phyloP scores from a whole-genome alignment of 2,329 filamentous ascomycete species.

The Hypocreales sp. region DNA sequence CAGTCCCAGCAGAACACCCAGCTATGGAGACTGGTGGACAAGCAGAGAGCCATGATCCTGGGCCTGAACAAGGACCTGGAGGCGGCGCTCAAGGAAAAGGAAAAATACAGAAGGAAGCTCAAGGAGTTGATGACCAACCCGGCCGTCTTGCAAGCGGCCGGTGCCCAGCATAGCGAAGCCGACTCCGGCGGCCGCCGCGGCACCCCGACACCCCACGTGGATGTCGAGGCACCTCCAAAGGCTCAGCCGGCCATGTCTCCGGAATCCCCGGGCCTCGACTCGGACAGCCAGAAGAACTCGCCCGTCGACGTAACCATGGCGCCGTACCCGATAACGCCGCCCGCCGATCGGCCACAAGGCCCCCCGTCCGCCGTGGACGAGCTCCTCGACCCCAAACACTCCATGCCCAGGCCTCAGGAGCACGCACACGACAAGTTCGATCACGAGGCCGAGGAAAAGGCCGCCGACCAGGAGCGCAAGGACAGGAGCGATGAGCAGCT shows the following conservation, averaged over 20 bases:
- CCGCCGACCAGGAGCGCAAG: constrained; percentile 28
- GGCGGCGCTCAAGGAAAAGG: constrained; percentile 81
- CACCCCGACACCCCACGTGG: constrained; percentile 8
- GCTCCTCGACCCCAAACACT: constrained; percentile 37
- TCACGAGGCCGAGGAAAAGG: constrained; percentile 35
- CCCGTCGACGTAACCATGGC: constrained; percentile 44
- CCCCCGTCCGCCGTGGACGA: constrained; percentile 29
- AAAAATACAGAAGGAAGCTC: constrained; percentile 78
- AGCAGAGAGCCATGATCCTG: constrained; percentile 85
- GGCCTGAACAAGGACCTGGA: constrained; percentile 92
- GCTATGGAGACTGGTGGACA: constrained; percentile 89
- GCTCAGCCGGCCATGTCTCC: constrained; percentile 11
- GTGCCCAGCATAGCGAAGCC: constrained; percentile 6
- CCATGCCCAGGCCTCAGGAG: constrained; percentile 45
- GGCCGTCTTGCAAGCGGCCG: constrained; percentile 14
- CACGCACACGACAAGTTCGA: constrained; percentile 43
- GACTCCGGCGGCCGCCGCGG: constrained; percentile 2
- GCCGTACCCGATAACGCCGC: constrained; percentile 50
- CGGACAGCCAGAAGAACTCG: constrained; percentile 35
- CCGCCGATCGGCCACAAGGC: constrained; percentile 31
- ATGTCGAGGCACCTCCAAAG: constrained; percentile 8
- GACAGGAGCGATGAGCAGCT: constrained; percentile 24
- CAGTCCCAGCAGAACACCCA: constrained; percentile 82
- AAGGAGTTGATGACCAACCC: constrained; percentile 50
- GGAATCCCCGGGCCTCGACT: constrained; percentile 33